These are phyloP conservation scores for Cajanus cajan DNA, from an alignment of 306 rosid species.

Conservation along the genomic window DNA sequence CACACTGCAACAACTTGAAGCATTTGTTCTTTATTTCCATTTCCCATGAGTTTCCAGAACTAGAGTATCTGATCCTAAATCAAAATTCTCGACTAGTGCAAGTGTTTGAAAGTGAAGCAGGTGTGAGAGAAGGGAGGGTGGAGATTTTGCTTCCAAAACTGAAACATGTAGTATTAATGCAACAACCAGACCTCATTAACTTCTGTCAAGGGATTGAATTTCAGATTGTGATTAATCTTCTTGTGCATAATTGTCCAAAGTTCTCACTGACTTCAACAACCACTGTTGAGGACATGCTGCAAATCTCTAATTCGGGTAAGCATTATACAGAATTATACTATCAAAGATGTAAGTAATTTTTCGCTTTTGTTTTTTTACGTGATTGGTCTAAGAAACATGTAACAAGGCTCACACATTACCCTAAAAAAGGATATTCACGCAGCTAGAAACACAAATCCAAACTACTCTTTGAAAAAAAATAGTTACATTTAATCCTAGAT, in stretches of 20 bases:
- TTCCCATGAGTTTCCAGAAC: not conserved
- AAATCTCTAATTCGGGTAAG: not conserved
- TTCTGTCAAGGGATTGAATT: constrained; percentile 12
- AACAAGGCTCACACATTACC: not conserved
- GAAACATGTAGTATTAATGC: not conserved
- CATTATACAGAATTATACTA: not conserved
- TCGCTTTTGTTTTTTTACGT: not conserved
- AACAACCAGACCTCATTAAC: constrained; percentile 10
- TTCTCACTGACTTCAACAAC: constrained; percentile 11
- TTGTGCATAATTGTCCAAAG: constrained; percentile 24
- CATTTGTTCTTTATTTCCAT: not conserved
- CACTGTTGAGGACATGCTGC: not conserved
- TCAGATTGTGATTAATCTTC: not conserved
- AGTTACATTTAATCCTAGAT: not conserved
- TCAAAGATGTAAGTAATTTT: not conserved
- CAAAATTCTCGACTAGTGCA: not conserved
- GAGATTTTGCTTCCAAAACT: constrained; percentile 25
- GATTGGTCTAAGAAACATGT: not conserved
- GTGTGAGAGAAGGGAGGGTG: not conserved
- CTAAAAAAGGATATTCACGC: not conserved
- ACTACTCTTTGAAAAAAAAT: not conserved
- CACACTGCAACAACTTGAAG: not conserved
- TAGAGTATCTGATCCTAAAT: not conserved
- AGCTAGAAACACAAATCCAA: not conserved
- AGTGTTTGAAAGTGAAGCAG: not conserved